These are phyloP conservation scores for Ogataea parapolymorpha DNA, from an alignment of 805 yeast genomes.

Conservation along the genomic window DNA sequence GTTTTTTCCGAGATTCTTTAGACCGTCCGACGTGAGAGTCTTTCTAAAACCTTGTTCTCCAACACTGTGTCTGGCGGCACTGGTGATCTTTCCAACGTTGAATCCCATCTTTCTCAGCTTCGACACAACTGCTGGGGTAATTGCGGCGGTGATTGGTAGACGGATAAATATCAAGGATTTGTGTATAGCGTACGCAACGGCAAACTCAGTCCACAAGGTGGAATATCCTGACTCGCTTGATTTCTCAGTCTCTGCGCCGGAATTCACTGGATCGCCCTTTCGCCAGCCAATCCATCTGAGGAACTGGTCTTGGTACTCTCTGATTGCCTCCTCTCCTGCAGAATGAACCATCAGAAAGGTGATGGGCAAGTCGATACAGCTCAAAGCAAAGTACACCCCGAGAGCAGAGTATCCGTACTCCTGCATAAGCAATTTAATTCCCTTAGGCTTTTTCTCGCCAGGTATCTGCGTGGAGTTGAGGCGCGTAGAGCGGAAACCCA, in stretches of 20 bases:
- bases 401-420: conserved; percentile 91
- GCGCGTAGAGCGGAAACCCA: conserved; percentile 6
- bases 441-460: conserved; percentile 35
- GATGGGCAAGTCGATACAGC: conserved; percentile 74
- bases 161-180: conserved; percentile 81
- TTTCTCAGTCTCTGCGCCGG: conserved; percentile 24
- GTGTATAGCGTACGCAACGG: conserved; percentile 90
- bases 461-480: conserved; percentile 18
- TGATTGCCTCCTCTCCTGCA: conserved; percentile 79
- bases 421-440: conserved; percentile 64
- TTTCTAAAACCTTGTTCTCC: conserved; percentile 27
- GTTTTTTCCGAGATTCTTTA: conserved; percentile 21
- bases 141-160: conserved; percentile 86
- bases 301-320: conserved; percentile 57
- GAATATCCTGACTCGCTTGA: conserved; percentile 21
- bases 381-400: conserved; percentile 75
- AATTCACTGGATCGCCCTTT: conserved; percentile 12
- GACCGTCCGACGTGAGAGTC: conserved; percentile 24
- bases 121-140: conserved; percentile 77
- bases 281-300: conserved; percentile 60
- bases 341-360: conserved; percentile 83
- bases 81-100: conserved; percentile 56
- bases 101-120: conserved; percentile 74
- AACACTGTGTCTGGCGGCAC: conserved; percentile 30
- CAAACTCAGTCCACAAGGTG: conserved; percentile 74